Conservation (phyloP, 768 basidiomycete species). For the Dioszegia crocea region DNA sequence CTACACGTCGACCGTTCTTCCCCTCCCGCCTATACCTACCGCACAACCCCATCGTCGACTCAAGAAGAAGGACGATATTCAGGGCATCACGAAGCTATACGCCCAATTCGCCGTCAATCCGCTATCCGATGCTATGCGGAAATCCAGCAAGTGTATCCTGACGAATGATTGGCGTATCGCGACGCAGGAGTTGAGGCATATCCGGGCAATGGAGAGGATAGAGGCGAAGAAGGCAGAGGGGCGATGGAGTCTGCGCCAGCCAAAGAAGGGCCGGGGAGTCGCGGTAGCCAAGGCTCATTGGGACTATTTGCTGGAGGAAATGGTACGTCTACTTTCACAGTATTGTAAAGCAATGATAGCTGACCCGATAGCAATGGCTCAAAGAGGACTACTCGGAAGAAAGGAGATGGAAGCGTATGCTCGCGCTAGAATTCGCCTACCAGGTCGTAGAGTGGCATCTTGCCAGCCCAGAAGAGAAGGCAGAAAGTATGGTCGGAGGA, state of each 20-base stretch:
- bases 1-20: slow-evolving; percentile 30
- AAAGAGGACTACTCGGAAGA: slow-evolving; percentile 92
- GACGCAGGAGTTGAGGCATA: slow-evolving; percentile 68
- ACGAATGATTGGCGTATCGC: slow-evolving; percentile 60
- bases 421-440: slow-evolving; percentile 76
- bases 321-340: slow-evolving; percentile 58
- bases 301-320: slow-evolving; percentile 95
- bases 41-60: slow-evolving; percentile 13
- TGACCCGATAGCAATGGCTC: slow-evolving; percentile 82
- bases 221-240: slow-evolving; percentile 74
- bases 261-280: slow-evolving; percentile 83
- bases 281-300: slow-evolving; percentile 70
- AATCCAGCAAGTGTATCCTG: slow-evolving; percentile 43
- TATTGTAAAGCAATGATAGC: not conserved
- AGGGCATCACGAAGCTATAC: slow-evolving; percentile 33
- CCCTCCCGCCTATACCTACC: slow-evolving; percentile 31
- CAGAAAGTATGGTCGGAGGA: slow-evolving; percentile 56
- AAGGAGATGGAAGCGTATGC: slow-evolving; percentile 79
- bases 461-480: slow-evolving; percentile 61
- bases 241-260: slow-evolving; percentile 88
- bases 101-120: slow-evolving; percentile 39
- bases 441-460: slow-evolving; percentile 85
- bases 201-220: slow-evolving; percentile 76
- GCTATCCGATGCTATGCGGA: slow-evolving; percentile 31
- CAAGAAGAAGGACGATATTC: slow-evolving; percentile 15